Evolutionary conservation across 192 early-diverging fungal genomes (phyloP).

Genomic region (Linnemannia zychae): DNA sequence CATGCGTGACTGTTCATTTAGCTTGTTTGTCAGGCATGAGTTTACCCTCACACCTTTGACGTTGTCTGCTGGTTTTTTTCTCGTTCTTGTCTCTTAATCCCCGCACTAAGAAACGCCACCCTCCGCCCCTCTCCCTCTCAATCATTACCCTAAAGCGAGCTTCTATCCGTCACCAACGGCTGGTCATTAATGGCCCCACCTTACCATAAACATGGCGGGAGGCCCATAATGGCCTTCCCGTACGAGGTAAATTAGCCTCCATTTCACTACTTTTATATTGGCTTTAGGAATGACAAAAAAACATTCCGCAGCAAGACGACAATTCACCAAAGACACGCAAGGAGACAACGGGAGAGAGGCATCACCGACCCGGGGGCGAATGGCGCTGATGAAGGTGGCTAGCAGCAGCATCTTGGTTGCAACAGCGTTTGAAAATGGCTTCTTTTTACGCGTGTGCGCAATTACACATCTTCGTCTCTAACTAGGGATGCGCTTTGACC

Average conservation of each 20-base stretch:
- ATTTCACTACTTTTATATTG: neutral
- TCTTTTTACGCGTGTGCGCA: neutral
- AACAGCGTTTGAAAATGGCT: too few species aligned
- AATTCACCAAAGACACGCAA: too few species aligned
- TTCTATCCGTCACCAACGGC: neutral
- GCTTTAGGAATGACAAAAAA: neutral
- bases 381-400: neutral
- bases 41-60: too few species aligned
- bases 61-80: too few species aligned
- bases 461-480: too few species aligned
- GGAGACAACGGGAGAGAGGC: too few species aligned
- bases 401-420: too few species aligned
- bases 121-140: neutral
- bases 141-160: neutral
- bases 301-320: neutral
- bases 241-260: constrained; percentile 36
- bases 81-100: too few species aligned
- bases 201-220: constrained; percentile 18
- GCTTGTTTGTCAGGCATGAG: too few species aligned
- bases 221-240: constrained; percentile 30
- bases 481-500: neutral
- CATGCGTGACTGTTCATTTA: too few species aligned
- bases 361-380: too few species aligned
- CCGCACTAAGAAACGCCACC: too few species aligned
- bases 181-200: neutral